A percentile compares a stretch with the other conserved stretches of the same genome.
phyloP scores from a whole-genome alignment of 2,329 filamentous ascomycete species.

The Incumbomyces delicatus region DNA sequence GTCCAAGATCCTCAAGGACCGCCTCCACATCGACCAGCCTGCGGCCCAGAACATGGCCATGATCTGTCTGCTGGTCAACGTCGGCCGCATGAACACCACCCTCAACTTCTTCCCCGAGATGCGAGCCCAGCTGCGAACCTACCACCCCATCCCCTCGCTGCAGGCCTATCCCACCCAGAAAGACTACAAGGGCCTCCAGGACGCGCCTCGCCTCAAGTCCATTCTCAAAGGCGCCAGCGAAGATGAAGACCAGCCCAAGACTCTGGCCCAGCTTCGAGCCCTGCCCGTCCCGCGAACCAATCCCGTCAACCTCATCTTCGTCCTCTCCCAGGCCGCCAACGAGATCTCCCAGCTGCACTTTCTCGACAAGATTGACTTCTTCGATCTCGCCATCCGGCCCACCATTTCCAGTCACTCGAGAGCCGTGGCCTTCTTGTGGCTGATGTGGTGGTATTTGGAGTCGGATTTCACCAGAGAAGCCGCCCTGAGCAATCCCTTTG shows the following conservation, averaged over 20 bases:
- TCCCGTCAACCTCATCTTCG: conserved; percentile 92
- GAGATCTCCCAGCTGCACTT: conserved; percentile 94
- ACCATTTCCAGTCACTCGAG: conserved; percentile 72
- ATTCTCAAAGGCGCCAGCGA: conserved; percentile 95
- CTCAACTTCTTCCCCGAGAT: conserved; percentile 99
- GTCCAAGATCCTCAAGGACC: conserved; percentile 95
- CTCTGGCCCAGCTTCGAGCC: conserved; percentile 70
- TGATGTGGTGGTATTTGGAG: conserved; percentile 99
- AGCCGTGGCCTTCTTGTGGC: conserved; percentile 83
- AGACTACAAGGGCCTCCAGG: conserved; percentile 95
- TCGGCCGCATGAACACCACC: conserved; percentile 97
- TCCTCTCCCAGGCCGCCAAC: conserved; percentile 78
- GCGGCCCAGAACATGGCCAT: conserved; percentile 98
- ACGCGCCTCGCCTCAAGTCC: conserved; percentile 89
- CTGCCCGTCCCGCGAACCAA: conserved; percentile 70
- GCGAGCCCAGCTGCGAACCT: conserved; percentile 93
- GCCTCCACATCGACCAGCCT: conserved; percentile 81
- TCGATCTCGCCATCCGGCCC: conserved; percentile 89
- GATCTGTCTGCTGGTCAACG: conserved; percentile 94
- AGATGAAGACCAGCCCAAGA: conserved; percentile 73
- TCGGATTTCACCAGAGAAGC: conserved; percentile 87
- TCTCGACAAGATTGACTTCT: conserved; percentile 74
- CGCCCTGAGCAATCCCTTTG: conserved; percentile 84
- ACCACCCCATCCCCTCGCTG: conserved; percentile 92
- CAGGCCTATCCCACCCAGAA: conserved; percentile 92